Conservation (phyloP, 2,329 filamentous ascomycete genomes). For the Colletotrichum sp. region DNA sequence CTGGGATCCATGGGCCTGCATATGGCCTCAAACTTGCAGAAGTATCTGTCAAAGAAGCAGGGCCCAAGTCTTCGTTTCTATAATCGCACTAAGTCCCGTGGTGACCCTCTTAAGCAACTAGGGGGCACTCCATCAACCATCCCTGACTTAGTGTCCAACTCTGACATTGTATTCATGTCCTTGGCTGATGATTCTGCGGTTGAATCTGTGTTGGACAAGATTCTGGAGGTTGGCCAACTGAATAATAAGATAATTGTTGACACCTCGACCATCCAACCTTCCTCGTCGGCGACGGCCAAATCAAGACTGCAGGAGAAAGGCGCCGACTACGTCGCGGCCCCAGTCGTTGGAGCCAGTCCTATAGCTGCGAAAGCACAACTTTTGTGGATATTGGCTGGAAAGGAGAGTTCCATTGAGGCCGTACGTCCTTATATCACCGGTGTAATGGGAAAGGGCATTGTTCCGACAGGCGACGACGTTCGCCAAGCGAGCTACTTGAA, state of each 20-base stretch:
- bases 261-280: background rate
- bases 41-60: background rate
- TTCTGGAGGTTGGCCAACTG: background rate
- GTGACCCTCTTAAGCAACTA: background rate
- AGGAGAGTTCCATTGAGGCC: background rate
- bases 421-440: background rate
- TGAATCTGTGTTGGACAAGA: background rate
- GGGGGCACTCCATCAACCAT: background rate
- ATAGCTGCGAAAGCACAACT: background rate
- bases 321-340: background rate
- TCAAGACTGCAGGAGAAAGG: background rate
- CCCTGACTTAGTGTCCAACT: background rate
- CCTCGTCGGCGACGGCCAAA: background rate
- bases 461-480: background rate
- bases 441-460: background rate
- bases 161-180: background rate
- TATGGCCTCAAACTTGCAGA: background rate
- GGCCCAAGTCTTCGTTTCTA: background rate
- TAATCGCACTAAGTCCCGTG: background rate
- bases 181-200: background rate
- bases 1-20: background rate
- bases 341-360: background rate
- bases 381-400: background rate
- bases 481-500: background rate
- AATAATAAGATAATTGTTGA: background rate